Evolutionary conservation across 148 eudicot genomes (phyloP), one percentile per base, ranked within the genome.

Genomic region (Nepenthes mirabilis): DNA sequence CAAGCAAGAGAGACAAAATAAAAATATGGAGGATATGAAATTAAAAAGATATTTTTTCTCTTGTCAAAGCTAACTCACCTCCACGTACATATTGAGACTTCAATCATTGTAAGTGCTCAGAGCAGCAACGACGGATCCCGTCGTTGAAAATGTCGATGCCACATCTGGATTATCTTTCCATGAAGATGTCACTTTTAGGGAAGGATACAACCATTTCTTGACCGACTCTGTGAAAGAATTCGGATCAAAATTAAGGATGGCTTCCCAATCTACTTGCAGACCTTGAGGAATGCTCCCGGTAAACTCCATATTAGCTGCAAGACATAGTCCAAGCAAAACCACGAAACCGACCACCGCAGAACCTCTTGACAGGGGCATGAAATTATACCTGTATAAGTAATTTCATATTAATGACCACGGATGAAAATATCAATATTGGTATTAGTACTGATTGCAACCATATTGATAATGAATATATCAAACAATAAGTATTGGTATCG

Each of bases 271-370:
- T 56, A 93, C 83, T 68, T 86, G 98, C 64, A 84, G 37, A 37
- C 91, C 96, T 68, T 86, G 66, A 3, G 98, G 98, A 59, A 93
- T 83, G 78, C 79, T 88, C 47, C 91, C 98, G 1, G 85, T 80
- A 80, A 93, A 93, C 80, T 93, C 95, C 98, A 88, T 93, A 67
- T 93, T 93, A 62, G 98, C 98, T 64, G 98, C 98, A 51, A 93
- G 96, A 63, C 72, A 63, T 58, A 93, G 74, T 48, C 98, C 98
- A 23, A 93, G 98, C 73, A 93, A 63, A 62, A 82, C 96, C 34
- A 81, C 76, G 62, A 88, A 80, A 45, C 98, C 98, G 47, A 86
- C 82, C 0, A 65, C 85, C 60, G 95, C 95, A 65, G 88, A 71
- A n/a, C 98, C 98, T 82, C 95, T 77, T 14, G 95, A 88, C 63